Base-by-base conservation (phyloP, 139 green algal genomes). In the Chlamydomonas schloesseri region DNA sequence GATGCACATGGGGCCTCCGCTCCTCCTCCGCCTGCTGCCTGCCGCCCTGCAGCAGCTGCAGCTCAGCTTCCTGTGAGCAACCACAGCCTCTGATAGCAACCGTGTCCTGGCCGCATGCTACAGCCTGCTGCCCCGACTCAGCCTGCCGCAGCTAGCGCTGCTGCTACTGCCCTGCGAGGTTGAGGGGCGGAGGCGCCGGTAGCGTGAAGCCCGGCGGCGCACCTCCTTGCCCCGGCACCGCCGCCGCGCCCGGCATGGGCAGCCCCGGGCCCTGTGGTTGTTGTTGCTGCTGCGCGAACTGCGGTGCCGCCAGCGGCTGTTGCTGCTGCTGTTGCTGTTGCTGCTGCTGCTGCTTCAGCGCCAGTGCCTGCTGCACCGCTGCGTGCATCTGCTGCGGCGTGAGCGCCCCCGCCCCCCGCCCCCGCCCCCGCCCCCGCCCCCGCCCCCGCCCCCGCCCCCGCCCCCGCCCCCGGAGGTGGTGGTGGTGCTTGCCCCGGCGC, bases 301-400 rank as follows among this genome's bases (percentile, higher is more conserved):
- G 67, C 67, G n/a, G n/a, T n/a, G 20, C 14, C 24, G 11, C 34
- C 69, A 33, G 34, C 69, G 73, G 60, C 62, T 47, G 42, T 29
- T n/a, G 76, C 37, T 71, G 68, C 29, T 33, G 57, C 14, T 71
- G n/a, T 58, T 62, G 72, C 34, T 65, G 36, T 33, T 58, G 34
- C 42, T 64, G 36, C 37, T 73, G 60, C 37, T 24, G n/a, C 37
- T 84, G 78, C 64, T 84, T 65, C 17, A 75, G 78, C 46, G n/a
- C 64, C 5, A 65, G 29, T 6, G 64, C 64, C 15, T 84, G 78
- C 29, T 84, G 78, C 29, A 84, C 37, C 29, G 60, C 74, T 33
- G 73, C 75, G 57, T 83, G 76, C 13, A 83, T 50, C 64, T 84
- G 78, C 34, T 84, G 78, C 24, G 60, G 64, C 20, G 46, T 42